Evolutionary conservation across 208 protist genomes (phyloP), one percentile per base, ranked within the genome.

Genomic region (Leishmania arabica): DNA sequence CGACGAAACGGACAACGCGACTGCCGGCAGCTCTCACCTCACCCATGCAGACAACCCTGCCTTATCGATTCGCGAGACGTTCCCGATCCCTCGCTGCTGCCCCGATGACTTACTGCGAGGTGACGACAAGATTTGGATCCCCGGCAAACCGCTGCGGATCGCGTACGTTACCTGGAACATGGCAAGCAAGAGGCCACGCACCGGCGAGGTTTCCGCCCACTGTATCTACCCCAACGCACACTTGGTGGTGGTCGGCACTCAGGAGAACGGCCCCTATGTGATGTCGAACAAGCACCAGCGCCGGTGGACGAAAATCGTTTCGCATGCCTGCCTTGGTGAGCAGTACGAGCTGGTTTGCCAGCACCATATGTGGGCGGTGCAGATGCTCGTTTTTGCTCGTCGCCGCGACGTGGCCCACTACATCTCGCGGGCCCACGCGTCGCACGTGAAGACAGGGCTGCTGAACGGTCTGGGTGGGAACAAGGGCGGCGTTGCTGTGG

Each of bases 401-500:
- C 75, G 80, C 19, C 81, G 85, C 13, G 95, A 96, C 78, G 89
- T 98, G 47, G 87, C 87, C 27, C 56, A 73, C 56, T 92, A 95
- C 83, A 84, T 98, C 13, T 81, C 77, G 6, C 77, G 89, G 40
- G 75, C 91, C 0, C 83, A 95, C 77, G 24, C 47, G 34, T 85
- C 89, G 8, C 78, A 85, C 76, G 90, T 96, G 31, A 86, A 84
- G 81, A 92, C 91, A 5, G 90, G 91, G 19, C 73, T 96, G 71
- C 54, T 88, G 8, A 87, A 82, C 2, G 95, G 95, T 47, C 58
- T 89, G 7, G 77, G 95, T 53, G 98, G 97, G 24, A 99, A 99
- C 87, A 99, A 99, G 82, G 98, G 98, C 60, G 97, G 93, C 15
- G 91, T 98, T 24, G 95, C 91, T 0, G 84, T 99, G 4, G 83